Evolutionary conservation across 108 stramenopile species (phyloP).

Genomic region (Stephanodiscus minutulus): DNA sequence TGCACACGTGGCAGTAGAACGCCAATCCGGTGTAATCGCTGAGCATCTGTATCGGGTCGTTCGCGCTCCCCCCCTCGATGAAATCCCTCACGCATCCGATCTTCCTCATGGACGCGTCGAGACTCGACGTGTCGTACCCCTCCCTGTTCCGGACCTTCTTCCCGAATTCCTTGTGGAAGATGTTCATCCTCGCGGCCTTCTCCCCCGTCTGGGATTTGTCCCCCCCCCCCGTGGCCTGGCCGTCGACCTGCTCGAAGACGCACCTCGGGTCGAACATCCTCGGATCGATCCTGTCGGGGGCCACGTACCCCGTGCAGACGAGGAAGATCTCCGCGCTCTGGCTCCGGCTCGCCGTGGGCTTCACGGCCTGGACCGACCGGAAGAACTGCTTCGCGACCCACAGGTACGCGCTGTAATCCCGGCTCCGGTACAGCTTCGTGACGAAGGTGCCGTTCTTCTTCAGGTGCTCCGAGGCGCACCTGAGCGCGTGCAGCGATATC

Average conservation of each 20-base stretch:
- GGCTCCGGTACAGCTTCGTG: conserved; percentile 97
- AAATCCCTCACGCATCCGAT: conserved; percentile 82
- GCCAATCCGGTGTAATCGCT: conserved; percentile 85
- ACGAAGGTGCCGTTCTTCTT: conserved; percentile 86
- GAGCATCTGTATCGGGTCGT: conserved; percentile 92
- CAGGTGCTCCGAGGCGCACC: conserved; percentile 95
- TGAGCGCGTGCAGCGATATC: conserved; percentile 93
- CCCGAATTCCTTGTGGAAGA: conserved; percentile 95
- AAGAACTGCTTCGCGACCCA: conserved; percentile 99
- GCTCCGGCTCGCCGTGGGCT: conserved; percentile 90
- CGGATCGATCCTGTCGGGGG: conserved; percentile 94
- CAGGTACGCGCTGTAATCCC: conserved; percentile 94
- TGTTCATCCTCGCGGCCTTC: conserved; percentile 51
- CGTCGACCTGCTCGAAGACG: conserved; percentile 91
- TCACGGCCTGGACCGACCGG: conserved; percentile 84
- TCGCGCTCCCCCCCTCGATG: conserved; percentile 62
- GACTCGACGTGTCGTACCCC: conserved; percentile 90
- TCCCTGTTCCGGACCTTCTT: conserved; percentile 82
- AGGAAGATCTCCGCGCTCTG: conserved; percentile 99
- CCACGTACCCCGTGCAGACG: conserved; percentile 86
- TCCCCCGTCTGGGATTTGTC: conserved; percentile 46
- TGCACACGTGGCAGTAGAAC: conserved; percentile 72
- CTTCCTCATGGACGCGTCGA: conserved; percentile 83
- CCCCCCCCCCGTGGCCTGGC: conserved; percentile 73
- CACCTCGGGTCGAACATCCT: conserved; percentile 96